Base-by-base conservation (phyloP, 1,284 basidiomycete genomes). In the Ustilago trichophora region DNA sequence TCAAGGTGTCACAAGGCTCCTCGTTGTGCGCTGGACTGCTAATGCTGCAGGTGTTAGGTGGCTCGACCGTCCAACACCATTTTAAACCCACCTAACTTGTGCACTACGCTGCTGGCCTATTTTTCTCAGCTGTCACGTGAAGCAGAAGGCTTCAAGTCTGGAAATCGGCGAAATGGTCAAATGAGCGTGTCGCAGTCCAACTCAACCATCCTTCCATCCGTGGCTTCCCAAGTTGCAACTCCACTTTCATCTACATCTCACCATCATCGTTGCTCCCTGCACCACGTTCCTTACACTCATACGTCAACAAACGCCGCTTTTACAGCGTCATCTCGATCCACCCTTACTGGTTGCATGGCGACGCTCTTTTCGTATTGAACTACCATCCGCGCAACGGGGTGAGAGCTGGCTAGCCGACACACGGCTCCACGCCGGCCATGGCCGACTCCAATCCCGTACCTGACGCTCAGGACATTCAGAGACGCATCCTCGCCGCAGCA, bases 401-500 rank as follows among this genome's bases (percentile, higher is more conserved):
- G 7, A 32, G 44, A 44, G 45, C 48, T 35, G 45, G n/a, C 41
- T 37, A 45, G 49, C 32, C 41, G 22, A 47, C 18, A 41, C 21
- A 25, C 41, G 43, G 60, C 44, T 33, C 24, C 21, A 25, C 49
- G 53, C 53, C 51, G 51, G 43, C 22, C 57, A 67, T 67, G 63
- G 51, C 57, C 46, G 52, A 67, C 36, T 45, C 51, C n/a, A 52
- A 59, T 16, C 52, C 63, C 31, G 43, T 50, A 24, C 63, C 63
- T 11, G 49, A 67, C 46, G 43, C 63, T 27, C 63, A 67, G 36
- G 63, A 67, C 25, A 67, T 67, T 18, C 63, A 67, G 47, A 46
- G 56, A 32, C 56, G 44, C 4, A 42, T 45, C 0, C 25, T 60
- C 15, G 63, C 63, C 3, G 56, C 52, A 5, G 63, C 51, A 1